Evolutionary conservation across 441 rosid genomes (phyloP).

Genomic region (Syzygium malaccense): DNA sequence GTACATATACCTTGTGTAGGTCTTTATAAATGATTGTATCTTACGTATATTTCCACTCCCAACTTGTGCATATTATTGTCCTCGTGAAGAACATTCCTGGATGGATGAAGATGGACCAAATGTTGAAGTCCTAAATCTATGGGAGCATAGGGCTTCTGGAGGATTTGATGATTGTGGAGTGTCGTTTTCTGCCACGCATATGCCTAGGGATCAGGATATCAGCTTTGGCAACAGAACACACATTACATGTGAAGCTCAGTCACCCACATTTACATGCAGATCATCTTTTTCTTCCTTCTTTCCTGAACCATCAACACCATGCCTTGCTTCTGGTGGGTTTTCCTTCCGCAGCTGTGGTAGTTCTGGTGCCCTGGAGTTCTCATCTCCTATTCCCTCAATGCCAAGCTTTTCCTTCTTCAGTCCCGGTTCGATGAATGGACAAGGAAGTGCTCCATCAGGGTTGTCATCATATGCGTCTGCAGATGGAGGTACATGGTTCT

Average conservation of each 20-base stretch:
- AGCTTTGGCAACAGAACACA: constrained; percentile 50
- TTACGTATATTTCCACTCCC: background rate
- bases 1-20: background rate
- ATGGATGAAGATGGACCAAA: constrained; percentile 24
- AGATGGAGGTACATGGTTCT: constrained; percentile 26
- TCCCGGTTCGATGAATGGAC: constrained; percentile 22
- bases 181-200: constrained; percentile 22
- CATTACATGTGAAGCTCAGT: constrained; percentile 17
- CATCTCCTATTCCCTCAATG: constrained; percentile 36
- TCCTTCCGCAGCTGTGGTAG: constrained; percentile 24
- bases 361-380: constrained; percentile 23
- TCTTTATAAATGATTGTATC: background rate
- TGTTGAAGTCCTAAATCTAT: constrained; percentile 7
- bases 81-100: constrained; percentile 41
- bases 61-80: background rate
- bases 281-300: constrained; percentile 40
- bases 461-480: constrained; percentile 4
- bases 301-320: constrained; percentile 32
- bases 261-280: constrained; percentile 34
- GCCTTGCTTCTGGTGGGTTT: constrained; percentile 27
- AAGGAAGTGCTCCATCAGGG: constrained; percentile 7
- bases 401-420: constrained; percentile 57
- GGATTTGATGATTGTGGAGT: constrained; percentile 27
- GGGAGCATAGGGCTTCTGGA: constrained; percentile 9
- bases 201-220: constrained; percentile 48